Conservation (phyloP, 129 eudicot species). For the Scalesia atractyloides region DNA sequence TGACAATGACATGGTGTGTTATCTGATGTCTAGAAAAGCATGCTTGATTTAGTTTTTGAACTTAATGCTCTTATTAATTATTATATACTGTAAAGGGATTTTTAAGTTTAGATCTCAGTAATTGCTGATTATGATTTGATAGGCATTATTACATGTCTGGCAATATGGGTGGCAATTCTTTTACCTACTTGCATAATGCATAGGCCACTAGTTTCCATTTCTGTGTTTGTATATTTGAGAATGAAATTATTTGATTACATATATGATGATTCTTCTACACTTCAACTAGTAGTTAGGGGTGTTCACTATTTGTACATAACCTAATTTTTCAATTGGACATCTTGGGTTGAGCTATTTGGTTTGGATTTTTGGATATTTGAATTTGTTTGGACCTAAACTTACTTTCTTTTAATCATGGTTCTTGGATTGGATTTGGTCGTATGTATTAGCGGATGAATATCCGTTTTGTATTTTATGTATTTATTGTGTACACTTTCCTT, state of each 20-base stretch:
- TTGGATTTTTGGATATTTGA: background rate
- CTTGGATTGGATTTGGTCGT: background rate
- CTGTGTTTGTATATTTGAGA: background rate
- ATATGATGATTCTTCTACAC: background rate
- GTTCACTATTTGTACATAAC: background rate
- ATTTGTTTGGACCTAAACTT: background rate
- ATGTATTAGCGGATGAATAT: too few species aligned
- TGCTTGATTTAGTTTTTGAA: conserved; percentile 14
- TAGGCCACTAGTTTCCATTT: conserved; percentile 1
- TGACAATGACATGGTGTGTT: background rate
- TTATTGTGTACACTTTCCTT: too few species aligned
- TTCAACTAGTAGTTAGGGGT: background rate
- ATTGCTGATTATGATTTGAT: background rate
- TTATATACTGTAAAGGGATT: background rate
- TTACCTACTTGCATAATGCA: background rate
- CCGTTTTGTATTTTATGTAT: too few species aligned
- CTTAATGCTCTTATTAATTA: conserved; percentile 18
- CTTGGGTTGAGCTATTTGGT: conserved; percentile 3
- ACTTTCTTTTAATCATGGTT: background rate
- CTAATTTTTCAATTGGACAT: background rate
- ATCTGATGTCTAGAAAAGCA: background rate
- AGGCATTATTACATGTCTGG: background rate
- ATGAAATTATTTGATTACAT: background rate
- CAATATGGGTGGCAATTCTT: too few species aligned
- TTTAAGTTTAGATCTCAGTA: background rate